Evolutionary conservation across 139 green algal genomes (phyloP).

Genomic region (Chlamydomonas urium): DNA sequence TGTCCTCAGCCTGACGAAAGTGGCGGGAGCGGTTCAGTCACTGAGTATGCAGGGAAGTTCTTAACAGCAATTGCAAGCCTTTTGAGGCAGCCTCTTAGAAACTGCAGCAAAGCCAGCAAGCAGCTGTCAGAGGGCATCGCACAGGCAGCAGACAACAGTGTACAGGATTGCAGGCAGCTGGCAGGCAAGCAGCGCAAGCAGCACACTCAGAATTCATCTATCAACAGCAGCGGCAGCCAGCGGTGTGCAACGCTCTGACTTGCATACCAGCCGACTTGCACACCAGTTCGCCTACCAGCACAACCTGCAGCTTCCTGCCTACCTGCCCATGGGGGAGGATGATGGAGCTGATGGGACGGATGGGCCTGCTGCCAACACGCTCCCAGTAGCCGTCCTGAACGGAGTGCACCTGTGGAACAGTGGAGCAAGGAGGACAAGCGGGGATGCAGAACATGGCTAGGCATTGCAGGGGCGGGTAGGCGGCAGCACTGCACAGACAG

Average conservation of each 20-base stretch:
- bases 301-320: neutral
- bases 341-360: constrained; percentile 31
- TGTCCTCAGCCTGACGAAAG: constrained; percentile 18
- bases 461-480: neutral
- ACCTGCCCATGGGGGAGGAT: constrained; percentile 34
- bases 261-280: too few relatives aligned
- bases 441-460: neutral
- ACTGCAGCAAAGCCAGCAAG: too few relatives aligned
- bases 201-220: neutral
- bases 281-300: neutral
- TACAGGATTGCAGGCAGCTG: neutral
- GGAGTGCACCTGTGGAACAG: neutral
- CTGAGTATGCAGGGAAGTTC: neutral
- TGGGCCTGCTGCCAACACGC: constrained; percentile 32
- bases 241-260: too few relatives aligned
- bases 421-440: neutral
- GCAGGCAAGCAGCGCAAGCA: neutral
- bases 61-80: too few relatives aligned
- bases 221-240: too few relatives aligned
- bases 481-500: too few relatives aligned
- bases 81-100: too few relatives aligned
- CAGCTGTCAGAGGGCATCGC: neutral
- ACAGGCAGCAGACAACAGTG: neutral
- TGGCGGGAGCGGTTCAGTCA: neutral
- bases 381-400: constrained; percentile 20